Evolutionary conservation across 2,329 filamentous ascomycete genomes (phyloP).

Genomic region (Metarhizium guizhouense): DNA sequence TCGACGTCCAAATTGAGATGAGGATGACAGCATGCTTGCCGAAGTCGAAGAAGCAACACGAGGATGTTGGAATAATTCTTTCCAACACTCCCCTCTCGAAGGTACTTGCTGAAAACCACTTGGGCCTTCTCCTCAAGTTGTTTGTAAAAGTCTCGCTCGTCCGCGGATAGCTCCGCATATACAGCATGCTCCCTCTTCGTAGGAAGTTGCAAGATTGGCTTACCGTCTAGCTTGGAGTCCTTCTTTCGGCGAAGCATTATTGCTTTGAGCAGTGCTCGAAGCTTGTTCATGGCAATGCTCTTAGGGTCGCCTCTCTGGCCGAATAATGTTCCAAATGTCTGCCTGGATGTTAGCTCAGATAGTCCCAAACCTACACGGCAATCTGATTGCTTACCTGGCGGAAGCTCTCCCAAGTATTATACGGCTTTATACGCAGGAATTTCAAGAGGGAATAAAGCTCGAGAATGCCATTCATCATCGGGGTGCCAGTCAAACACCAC

Average conservation of each 20-base stretch:
- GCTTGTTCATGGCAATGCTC: slow-evolving; percentile 55
- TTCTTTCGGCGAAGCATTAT: slow-evolving; percentile 80
- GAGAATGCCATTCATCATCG: slow-evolving; percentile 77
- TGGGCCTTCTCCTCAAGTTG: slow-evolving; percentile 61
- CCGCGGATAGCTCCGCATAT: slow-evolving; percentile 59
- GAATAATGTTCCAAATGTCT: slow-evolving; percentile 34
- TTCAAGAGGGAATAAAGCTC: slow-evolving; percentile 71
- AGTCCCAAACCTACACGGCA: not conserved
- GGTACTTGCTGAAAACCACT: slow-evolving; percentile 67
- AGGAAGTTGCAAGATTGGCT: slow-evolving; percentile 71
- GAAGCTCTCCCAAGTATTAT: slow-evolving; percentile 57
- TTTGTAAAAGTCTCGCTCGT: slow-evolving; percentile 72
- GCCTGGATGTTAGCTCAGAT: slow-evolving; percentile 7
- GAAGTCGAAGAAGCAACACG: slow-evolving; percentile 70
- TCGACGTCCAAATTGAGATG: slow-evolving; percentile 24
- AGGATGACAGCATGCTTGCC: slow-evolving; percentile 53
- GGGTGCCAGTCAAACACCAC: slow-evolving; percentile 77
- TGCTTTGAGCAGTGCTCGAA: slow-evolving; percentile 70
- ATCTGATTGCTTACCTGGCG: slow-evolving; percentile 31
- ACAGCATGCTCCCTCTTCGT: slow-evolving; percentile 68
- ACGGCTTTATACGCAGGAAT: slow-evolving; percentile 71
- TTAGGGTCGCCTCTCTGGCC: slow-evolving; percentile 38
- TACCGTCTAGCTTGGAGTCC: slow-evolving; percentile 66
- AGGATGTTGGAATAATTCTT: slow-evolving; percentile 68
- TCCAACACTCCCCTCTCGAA: slow-evolving; percentile 59